Conservation (phyloP, 805 yeast genomes). For the Geotrichum ghanense region DNA sequence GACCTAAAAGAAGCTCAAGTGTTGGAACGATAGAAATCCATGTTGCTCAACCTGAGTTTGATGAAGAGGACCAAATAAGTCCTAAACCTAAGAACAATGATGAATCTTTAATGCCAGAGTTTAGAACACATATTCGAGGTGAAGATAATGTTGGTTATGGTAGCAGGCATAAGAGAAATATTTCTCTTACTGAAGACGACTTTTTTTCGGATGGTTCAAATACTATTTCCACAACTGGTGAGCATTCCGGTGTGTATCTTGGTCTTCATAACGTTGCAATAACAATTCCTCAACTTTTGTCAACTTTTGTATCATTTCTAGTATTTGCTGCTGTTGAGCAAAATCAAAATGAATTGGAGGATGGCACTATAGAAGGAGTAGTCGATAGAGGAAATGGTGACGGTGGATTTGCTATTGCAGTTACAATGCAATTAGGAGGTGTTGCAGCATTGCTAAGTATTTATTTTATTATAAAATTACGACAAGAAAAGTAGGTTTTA, state of each 20-base stretch:
- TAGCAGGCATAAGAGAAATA: not conserved
- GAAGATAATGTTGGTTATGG: not conserved
- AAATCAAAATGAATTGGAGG: slow-evolving; percentile 8
- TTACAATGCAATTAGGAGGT: slow-evolving; percentile 28
- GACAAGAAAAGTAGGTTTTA: not conserved
- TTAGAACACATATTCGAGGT: not conserved
- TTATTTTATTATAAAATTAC: slow-evolving; percentile 13
- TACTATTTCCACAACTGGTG: slow-evolving; percentile 10
- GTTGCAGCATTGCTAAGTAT: slow-evolving; percentile 26
- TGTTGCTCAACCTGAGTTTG: not conserved
- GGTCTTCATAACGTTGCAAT: slow-evolving; percentile 31
- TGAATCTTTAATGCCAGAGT: not conserved
- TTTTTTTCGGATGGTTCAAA: slow-evolving; percentile 4
- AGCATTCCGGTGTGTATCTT: slow-evolving; percentile 27
- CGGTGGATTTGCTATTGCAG: slow-evolving; percentile 28
- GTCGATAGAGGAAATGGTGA: slow-evolving; percentile 16
- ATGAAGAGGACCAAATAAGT: not conserved
- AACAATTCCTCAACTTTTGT: slow-evolving; percentile 29
- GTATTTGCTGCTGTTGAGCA: slow-evolving; percentile 23
- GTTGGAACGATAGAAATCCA: not conserved
- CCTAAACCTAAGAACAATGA: not conserved
- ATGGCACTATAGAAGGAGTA: slow-evolving; percentile 12
- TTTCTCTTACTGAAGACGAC: slow-evolving; percentile 10
- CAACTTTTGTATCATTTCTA: slow-evolving; percentile 28
- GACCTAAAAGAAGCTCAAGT: not conserved